Conservation (phyloP, 1,284 basidiomycete species). For the Bondarzewia mesenterica region DNA sequence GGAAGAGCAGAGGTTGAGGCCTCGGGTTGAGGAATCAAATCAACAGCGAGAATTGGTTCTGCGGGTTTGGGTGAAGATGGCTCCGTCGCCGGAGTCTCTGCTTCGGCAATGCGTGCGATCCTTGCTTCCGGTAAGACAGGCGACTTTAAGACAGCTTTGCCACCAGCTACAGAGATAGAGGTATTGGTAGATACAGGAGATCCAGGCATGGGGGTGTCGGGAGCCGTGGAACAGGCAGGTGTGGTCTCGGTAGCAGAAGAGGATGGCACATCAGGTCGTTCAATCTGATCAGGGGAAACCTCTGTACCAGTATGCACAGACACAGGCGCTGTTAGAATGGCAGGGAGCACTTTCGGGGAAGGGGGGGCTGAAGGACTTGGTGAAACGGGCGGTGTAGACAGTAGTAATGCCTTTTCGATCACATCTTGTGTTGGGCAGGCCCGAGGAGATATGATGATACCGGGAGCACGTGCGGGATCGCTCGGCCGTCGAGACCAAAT, state of each 20-base stretch:
- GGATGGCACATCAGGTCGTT: constrained; percentile 15
- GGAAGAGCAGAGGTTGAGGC: constrained; percentile 15
- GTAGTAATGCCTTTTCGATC: constrained; percentile 41
- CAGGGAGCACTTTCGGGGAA: neutral
- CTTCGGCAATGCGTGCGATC: constrained; percentile 3
- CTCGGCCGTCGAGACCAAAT: constrained; percentile 63
- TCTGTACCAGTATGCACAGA: neutral
- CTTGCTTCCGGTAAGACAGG: constrained; percentile 14
- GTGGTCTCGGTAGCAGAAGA: constrained; percentile 28
- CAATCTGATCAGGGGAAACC: constrained; percentile 5
- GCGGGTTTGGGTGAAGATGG: constrained; percentile 10
- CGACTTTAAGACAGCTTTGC: constrained; percentile 13
- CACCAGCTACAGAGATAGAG: constrained; percentile 36
- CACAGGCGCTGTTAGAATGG: neutral
- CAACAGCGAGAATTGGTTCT: constrained; percentile 12
- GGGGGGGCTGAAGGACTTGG: constrained; percentile 14
- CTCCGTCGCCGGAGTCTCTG: constrained; percentile 7
- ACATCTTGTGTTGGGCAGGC: constrained; percentile 52
- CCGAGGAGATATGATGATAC: constrained; percentile 56
- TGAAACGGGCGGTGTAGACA: constrained; percentile 39
- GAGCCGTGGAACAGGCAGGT: constrained; percentile 31
- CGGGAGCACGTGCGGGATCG: constrained; percentile 51
- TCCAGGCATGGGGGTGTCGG: constrained; percentile 39
- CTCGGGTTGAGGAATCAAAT: constrained; percentile 4
- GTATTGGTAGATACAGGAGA: constrained; percentile 57